These are phyloP conservation scores for Apiospora sp. DNA, from an alignment of 2,329 filamentous ascomycete genomes.

Conservation along the genomic window DNA sequence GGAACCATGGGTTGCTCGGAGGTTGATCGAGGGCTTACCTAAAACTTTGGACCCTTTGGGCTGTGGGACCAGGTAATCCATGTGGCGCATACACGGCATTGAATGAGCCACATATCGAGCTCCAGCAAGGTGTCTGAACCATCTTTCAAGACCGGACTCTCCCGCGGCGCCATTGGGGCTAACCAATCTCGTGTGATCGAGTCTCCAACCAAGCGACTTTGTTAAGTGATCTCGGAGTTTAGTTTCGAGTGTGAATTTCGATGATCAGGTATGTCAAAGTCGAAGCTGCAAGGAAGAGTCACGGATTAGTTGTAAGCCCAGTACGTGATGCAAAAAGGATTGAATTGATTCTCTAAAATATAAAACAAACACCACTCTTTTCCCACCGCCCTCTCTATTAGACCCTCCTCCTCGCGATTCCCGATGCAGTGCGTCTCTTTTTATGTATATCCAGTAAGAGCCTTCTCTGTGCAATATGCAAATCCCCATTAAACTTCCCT, in stretches of 20 bases:
- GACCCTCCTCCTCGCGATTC: neutral
- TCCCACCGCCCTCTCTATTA: neutral
- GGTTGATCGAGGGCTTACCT: neutral
- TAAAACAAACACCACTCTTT: neutral
- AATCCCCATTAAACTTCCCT: slow-evolving; percentile 4
- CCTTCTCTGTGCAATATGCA: neutral
- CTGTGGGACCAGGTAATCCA: neutral
- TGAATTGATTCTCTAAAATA: neutral
- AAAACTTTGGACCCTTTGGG: neutral
- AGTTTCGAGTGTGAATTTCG: too few relatives aligned
- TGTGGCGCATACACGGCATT: too few relatives aligned
- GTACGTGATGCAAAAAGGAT: neutral
- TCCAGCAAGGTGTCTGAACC: too few relatives aligned
- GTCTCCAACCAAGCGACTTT: too few relatives aligned
- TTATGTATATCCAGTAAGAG: neutral
- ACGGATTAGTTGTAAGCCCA: too few relatives aligned
- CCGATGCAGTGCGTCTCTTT: slow-evolving; percentile 6
- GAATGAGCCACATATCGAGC: too few relatives aligned
- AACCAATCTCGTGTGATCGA: too few relatives aligned
- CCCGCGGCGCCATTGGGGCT: too few relatives aligned
- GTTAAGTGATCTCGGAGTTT: too few relatives aligned
- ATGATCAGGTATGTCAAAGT: too few relatives aligned
- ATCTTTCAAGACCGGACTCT: too few relatives aligned
- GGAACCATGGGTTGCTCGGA: neutral
- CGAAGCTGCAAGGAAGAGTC: too few relatives aligned